A percentile compares a stretch with the other conserved stretches of the same genome.
phyloP scores from a whole-genome alignment of 192 early-diverging fungal genomes.

The Entophlyctis luteolus region DNA sequence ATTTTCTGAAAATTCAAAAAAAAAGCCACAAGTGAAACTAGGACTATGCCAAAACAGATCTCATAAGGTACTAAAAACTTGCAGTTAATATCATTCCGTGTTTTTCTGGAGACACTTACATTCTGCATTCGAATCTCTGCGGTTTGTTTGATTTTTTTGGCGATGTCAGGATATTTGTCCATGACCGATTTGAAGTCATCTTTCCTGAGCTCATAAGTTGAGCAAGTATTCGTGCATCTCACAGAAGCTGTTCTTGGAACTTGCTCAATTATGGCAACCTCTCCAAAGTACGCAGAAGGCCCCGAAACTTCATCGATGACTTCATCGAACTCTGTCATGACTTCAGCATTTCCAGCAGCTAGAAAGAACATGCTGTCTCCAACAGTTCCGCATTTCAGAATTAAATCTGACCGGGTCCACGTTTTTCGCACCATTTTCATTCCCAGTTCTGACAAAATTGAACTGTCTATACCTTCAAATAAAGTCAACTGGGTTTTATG shows the following conservation, averaged over 20 bases:
- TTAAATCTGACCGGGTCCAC: slow-evolving; percentile 31
- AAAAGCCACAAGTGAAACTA: too few species aligned
- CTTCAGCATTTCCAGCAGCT: slow-evolving; percentile 45
- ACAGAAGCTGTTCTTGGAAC: slow-evolving; percentile 50
- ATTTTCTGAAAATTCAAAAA: too few species aligned
- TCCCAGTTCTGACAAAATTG: slow-evolving; percentile 41
- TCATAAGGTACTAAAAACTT: slow-evolving; percentile 37
- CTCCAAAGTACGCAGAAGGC: slow-evolving; percentile 51
- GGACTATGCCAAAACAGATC: slow-evolving; percentile 40
- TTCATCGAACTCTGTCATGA: slow-evolving; percentile 37
- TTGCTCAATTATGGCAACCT: slow-evolving; percentile 52
- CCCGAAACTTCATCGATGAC: slow-evolving; percentile 39
- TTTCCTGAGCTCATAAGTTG: slow-evolving; percentile 38
- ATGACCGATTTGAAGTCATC: slow-evolving; percentile 35
- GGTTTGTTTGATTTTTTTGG: slow-evolving; percentile 37
- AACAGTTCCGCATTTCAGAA: slow-evolving; percentile 35
- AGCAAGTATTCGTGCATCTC: slow-evolving; percentile 33
- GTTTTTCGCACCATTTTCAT: slow-evolving; percentile 37
- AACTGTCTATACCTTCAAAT: too few species aligned
- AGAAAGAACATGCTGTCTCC: slow-evolving; percentile 57
- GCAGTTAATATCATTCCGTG: neutral
- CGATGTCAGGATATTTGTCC: slow-evolving; percentile 36
- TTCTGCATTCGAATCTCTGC: slow-evolving; percentile 43
- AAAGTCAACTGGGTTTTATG: too few species aligned
- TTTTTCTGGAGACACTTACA: too few species aligned